These are phyloP conservation scores for Neurospora tetrasperma DNA, from an alignment of 495 filamentous ascomycete species.

Conservation along the genomic window DNA sequence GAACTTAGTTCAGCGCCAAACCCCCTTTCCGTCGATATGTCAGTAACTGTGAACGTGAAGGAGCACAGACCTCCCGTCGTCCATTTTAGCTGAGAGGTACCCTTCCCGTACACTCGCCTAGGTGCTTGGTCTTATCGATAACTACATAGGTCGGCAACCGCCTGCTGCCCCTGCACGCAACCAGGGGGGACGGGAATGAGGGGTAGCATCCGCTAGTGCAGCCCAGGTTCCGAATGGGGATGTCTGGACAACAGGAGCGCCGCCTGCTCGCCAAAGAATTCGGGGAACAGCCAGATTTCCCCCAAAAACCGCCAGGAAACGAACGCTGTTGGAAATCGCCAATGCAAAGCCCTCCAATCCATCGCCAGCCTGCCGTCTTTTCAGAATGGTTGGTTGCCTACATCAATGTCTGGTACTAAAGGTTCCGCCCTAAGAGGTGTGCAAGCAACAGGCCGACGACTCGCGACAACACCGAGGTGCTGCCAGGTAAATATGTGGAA, in stretches of 20 bases:
- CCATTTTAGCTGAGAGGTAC: too few relatives aligned
- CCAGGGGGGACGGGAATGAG: not conserved
- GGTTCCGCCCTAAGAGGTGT: constrained; percentile 13
- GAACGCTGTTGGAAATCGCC: not conserved
- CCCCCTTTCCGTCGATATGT: not conserved
- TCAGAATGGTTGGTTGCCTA: constrained; percentile 5
- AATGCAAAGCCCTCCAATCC: not conserved
- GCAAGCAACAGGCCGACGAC: not conserved
- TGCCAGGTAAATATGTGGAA: not conserved
- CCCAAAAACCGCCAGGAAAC: not conserved
- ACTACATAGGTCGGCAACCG: not conserved
- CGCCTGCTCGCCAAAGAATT: not conserved
- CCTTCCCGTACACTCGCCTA: not conserved
- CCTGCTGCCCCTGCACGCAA: not conserved
- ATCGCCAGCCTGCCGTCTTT: not conserved
- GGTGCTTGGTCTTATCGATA: not conserved
- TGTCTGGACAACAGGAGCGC: not conserved
- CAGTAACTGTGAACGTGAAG: not conserved
- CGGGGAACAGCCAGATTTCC: not conserved
- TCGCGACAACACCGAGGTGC: not conserved
- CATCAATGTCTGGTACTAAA: constrained; percentile 21
- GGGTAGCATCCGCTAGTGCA: not conserved
- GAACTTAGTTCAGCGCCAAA: not conserved
- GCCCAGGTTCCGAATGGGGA: not conserved
- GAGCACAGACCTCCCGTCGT: not conserved